phyloP scores from a whole-genome alignment of 1,139 yeast genomes.

The Pichia cactophila region DNA sequence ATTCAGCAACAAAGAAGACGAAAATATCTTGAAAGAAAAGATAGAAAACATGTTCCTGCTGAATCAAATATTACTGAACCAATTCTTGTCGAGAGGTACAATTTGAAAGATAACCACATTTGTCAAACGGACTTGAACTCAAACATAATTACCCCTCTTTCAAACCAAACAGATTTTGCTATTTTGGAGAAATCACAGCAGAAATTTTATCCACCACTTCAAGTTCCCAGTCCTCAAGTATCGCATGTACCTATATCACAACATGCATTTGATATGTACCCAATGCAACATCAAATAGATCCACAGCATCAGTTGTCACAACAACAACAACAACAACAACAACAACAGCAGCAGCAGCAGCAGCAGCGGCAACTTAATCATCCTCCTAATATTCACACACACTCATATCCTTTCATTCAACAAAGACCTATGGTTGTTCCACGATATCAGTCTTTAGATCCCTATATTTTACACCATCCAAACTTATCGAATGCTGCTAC shows the following conservation, averaged over 20 bases:
- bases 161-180: background rate
- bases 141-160: background rate
- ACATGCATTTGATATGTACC: background rate
- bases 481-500: background rate
- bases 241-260: too few species aligned
- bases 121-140: background rate
- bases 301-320: background rate
- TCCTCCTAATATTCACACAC: background rate
- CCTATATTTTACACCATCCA: background rate
- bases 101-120: background rate
- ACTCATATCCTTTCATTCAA: background rate
- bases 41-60: background rate
- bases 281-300: background rate
- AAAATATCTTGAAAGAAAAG: conserved; percentile 11
- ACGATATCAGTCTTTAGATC: background rate
- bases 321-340: background rate
- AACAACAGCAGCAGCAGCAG: background rate
- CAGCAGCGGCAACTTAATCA: background rate
- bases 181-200: background rate
- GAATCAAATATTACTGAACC: background rate
- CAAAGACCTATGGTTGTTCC: background rate
- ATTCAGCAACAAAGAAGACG: conserved; percentile 15
- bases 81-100: background rate
- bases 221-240: too few species aligned
- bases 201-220: background rate